These are phyloP conservation scores for Blepharisma undulans DNA, from an alignment of 169 alveolate genomes.

Conservation along the genomic window DNA sequence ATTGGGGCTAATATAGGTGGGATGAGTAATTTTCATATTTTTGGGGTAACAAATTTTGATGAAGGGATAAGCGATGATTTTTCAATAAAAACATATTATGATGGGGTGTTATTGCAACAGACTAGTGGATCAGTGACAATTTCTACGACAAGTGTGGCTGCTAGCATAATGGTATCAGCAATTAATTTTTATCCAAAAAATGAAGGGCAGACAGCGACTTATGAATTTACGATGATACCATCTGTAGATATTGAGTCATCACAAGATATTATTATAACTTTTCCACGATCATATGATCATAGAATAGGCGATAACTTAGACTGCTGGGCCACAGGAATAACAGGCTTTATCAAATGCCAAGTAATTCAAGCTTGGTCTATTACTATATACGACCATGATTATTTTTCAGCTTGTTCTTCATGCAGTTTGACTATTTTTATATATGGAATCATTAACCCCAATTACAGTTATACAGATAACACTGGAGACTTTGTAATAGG, in stretches of 20 bases:
- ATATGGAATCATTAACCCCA: constrained; percentile 30
- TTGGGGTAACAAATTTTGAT: constrained; percentile 6
- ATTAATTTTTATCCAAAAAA: constrained; percentile 37
- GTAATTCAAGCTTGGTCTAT: constrained; percentile 2
- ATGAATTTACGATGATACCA: constrained; percentile 34
- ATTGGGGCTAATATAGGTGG: background rate
- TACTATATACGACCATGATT: background rate
- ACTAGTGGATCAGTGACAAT: background rate
- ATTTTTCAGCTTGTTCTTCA: background rate
- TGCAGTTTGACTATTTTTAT: constrained; percentile 2
- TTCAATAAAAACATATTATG: background rate
- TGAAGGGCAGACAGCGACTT: constrained; percentile 35
- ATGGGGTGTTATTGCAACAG: constrained; percentile 4
- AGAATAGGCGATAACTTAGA: constrained; percentile 24
- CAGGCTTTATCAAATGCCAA: constrained; percentile 38
- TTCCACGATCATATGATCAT: constrained; percentile 29
- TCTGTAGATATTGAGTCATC: background rate
- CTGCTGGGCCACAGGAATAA: constrained; percentile 34
- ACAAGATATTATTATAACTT: background rate
- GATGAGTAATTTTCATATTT: background rate
- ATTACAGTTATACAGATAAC: background rate
- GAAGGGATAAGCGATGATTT: constrained; percentile 31
- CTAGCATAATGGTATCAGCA: background rate
- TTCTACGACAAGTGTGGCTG: constrained; percentile 5
- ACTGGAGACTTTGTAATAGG: constrained; percentile 34